phyloP scores from a whole-genome alignment of 306 rosid genomes.

The Vicia sativa region DNA sequence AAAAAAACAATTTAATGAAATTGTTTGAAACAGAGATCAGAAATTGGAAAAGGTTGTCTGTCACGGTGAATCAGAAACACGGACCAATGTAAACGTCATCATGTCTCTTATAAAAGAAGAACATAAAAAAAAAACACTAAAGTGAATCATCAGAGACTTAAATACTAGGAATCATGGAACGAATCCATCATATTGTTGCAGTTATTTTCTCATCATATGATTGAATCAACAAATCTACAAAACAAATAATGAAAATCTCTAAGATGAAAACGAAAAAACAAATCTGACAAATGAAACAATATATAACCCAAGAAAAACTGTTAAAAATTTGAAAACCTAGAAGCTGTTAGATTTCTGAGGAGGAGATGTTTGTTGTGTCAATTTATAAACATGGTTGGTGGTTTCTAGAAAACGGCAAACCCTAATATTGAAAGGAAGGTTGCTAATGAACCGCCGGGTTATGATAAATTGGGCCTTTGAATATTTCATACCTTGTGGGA shows the following conservation, averaged over 20 bases:
- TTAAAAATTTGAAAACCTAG: too few relatives aligned
- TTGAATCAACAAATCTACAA: background rate
- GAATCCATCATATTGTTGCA: constrained; percentile 92
- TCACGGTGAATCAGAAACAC: constrained; percentile 77
- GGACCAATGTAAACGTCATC: constrained; percentile 71
- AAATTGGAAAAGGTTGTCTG: constrained; percentile 53
- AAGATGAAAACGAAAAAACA: background rate
- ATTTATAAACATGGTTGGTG: background rate
- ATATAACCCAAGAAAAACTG: too few relatives aligned
- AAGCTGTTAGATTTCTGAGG: too few relatives aligned
- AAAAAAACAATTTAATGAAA: background rate
- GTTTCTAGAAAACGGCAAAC: background rate
- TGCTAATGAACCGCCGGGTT: background rate
- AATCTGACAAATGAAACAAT: too few relatives aligned
- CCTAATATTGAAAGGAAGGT: background rate
- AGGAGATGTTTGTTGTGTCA: background rate
- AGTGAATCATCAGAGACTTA: constrained; percentile 82
- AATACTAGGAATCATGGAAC: constrained; percentile 70
- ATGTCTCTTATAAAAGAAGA: constrained; percentile 27
- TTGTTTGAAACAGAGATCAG: constrained; percentile 50
- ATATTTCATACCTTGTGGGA: background rate
- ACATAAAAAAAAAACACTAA: accelerated
- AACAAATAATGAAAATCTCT: too few relatives aligned
- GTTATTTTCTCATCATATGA: constrained; percentile 71
- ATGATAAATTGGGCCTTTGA: background rate